Base-by-base conservation (phyloP, 2,329 filamentous ascomycete species). In the Ceratocystiopsis sp. region DNA sequence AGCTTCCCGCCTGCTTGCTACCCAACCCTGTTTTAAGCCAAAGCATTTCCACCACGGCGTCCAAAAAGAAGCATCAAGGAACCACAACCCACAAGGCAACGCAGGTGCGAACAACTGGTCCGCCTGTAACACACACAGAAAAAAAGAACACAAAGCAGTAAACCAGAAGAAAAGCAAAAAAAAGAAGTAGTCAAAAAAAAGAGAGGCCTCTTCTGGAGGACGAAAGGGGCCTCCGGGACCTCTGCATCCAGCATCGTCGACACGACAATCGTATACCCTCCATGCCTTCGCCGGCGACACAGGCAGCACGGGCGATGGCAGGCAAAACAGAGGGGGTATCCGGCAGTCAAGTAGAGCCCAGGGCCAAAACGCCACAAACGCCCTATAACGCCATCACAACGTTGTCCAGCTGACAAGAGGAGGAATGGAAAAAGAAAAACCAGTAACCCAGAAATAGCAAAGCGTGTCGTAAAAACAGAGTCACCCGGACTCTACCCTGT, bases 361-460 rank as follows among this genome's bases (percentile, higher is more conserved):
- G 38, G 38, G 42, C 42, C 46, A 45, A 43, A 45, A 47, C 46
- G 46, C 46, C 46, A 37, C 42, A 45, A 45, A 47, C 46, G 43
- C 46, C 46, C 38, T 38, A 41, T 43, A 45, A 29, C 46, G 46
- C 46, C 46, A 41, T 41, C 25, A 37, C 19, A 34, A 42, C 34
- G 42, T 29, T 29, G 25, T 10, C 25, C 25, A 29, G 7, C 25
- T 8, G 25, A 29, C 6, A 29, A 19, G 17, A n/a, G 25, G 9
- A n/a, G 16, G 12, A 25, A 43, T 6, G 16, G 16, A 40, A 37
- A 10, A 14, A 7, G 17, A 16, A 29, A 16, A 37, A 38, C 10
- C 35, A 11, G 17, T 34, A 38, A 36, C 42, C 21, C 21, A 40
- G 38, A 38, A 40, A 40, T 29, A 34, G 19, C 42, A 25, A 13